Base-by-base conservation (phyloP, 345 rosid genomes). In the Carallia brachiata region DNA sequence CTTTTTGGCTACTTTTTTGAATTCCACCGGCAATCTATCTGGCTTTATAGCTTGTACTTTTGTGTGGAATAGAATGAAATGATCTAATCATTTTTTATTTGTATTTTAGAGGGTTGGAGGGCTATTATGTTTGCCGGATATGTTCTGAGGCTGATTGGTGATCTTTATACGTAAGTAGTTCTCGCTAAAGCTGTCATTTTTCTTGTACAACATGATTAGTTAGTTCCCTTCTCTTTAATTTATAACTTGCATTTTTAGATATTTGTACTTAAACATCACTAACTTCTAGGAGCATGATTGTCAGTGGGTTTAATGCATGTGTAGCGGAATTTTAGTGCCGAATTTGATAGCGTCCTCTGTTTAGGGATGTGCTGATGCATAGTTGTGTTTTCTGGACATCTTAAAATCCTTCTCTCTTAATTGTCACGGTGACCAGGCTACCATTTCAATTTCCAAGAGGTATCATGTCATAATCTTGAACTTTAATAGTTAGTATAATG, bases 81-180 rank as follows among this genome's bases (percentile, higher is more conserved):
- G 17, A 48, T 40, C 52, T 39, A 16, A 36, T 23, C 6, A 61
- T 52, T 30, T 40, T 61, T 71, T 56, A 62, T 6, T 61, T 68
- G 31, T 32, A 52, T 70, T 63, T 50, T 77, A 74, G 50, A 44
- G 17, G 63, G 83, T 75, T 52, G 69, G 68, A 58, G 80, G 81
- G 27, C 15, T 77, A 81, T 77, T 85, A 85, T 85, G 89, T 68
- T 77, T 73, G 69, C 61, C 69, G 82, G 82, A 71, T 71, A 53
- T 63, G 23, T 61, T 70, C 73, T 67, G 65, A 40, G 72, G 80
- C 68, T 32, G 69, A 70, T 37, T 61, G 65, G 67, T 65, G 69
- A 77, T 74, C 73, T 73, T 63, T 57, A 55, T 68, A 77, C 81
- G 85, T 83, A 63, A 36, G 65, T 28, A n/a, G 40, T 37, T 58